phyloP scores from a whole-genome alignment of 305 asterid genomes.

The Withania somnifera region DNA sequence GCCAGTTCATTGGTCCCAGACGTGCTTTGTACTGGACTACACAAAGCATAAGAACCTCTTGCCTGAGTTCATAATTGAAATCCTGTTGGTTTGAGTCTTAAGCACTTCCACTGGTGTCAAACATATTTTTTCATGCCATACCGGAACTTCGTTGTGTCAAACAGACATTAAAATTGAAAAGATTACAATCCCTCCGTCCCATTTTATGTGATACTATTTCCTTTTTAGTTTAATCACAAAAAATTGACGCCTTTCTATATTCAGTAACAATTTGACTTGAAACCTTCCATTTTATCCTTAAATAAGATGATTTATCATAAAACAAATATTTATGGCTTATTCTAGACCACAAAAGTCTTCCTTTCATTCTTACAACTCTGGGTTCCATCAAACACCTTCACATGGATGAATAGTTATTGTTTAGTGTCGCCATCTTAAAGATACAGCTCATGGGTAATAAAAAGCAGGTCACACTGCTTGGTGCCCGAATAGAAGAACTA shows the following conservation, averaged over 20 bases:
- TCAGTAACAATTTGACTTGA: background rate
- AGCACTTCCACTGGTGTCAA: background rate
- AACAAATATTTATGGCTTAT: background rate
- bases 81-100: background rate
- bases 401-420: background rate
- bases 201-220: background rate
- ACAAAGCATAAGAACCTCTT: background rate
- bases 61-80: background rate
- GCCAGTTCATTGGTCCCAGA: background rate
- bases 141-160: background rate
- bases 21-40: background rate
- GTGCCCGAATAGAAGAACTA: background rate
- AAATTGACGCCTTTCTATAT: background rate
- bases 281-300: background rate
- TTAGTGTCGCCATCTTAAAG: background rate
- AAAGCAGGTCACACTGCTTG: background rate
- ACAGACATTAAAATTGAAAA: background rate
- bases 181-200: background rate
- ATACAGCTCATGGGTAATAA: background rate
- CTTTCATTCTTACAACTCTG: background rate
- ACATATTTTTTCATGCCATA: background rate
- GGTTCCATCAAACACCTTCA: background rate
- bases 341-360: background rate
- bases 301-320: background rate
- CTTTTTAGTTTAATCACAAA: background rate